Evolutionary conservation across 805 yeast genomes (phyloP), one percentile per base, ranked within the genome.

Genomic region (Pichia gijzeniarum): DNA sequence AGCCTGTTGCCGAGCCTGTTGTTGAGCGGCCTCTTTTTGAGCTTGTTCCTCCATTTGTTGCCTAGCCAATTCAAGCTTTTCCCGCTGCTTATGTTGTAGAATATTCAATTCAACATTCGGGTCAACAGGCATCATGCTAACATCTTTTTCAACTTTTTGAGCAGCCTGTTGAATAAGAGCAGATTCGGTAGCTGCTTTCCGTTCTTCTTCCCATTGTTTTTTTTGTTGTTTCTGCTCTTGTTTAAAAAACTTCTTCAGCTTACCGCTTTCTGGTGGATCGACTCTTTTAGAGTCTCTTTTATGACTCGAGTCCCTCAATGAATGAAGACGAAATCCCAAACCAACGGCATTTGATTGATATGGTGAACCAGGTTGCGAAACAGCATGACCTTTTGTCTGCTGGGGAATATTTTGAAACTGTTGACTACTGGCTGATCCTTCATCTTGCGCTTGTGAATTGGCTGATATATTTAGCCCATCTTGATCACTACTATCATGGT

Each of bases 331-430:
- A 41, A 65, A 63, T 10, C 64, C 65, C 5, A 53, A 31, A 17
- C 62, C 64, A 3, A 48, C 44, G 9, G 62, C 62, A 48, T 62
- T 61, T 0, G 64, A 59, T 18, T 54, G 52, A 35, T 60, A 60
- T 12, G 31, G 44, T 5, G 25, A 5, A 12, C 43, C 47, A 13
- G 45, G 43, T 21, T 40, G 38, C 3, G 50, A 44, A 20, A 31
- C n/a, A 8, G 33, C 28, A 35, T 30, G 14, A 14, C 12, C 35
- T 8, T n/a, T 17, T 13, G 35, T 35, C 13, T 17, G 28, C 28
- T 17, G 5, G 13, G 12, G 5, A 19, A 13, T 35, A 8, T 17
- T 17, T 14, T n/a, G 12, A 17, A 12, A 4, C 5, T 5, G 16
- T n/a, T 14, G 7, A 13, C 16, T 3, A 22, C 10, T 28, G 3